Conservation (phyloP, 2,329 filamentous ascomycete species). For the Fusarium setosum region DNA sequence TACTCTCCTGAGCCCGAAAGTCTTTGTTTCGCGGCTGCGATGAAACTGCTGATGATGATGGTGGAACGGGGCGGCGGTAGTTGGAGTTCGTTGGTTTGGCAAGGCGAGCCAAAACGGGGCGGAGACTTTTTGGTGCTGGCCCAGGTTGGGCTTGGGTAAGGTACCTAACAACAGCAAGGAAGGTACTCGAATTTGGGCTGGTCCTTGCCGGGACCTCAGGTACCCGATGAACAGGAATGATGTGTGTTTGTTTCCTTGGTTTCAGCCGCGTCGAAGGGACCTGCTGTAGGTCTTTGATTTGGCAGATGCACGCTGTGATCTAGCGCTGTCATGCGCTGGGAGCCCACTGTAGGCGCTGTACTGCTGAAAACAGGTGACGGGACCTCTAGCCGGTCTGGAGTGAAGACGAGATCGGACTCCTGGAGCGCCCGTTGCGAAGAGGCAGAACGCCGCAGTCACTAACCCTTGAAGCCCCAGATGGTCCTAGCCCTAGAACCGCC, state of each 20-base stretch:
- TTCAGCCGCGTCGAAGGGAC: constrained; percentile 27
- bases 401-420: not conserved
- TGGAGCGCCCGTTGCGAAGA: not conserved
- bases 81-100: constrained; percentile 28
- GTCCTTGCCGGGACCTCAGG: constrained; percentile 14
- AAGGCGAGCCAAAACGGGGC: constrained; percentile 31
- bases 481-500: constrained; percentile 14
- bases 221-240: constrained; percentile 20
- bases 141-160: constrained; percentile 31
- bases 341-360: constrained; percentile 16
- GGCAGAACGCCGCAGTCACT: not conserved
- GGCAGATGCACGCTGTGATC: constrained; percentile 17
- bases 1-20: not conserved
- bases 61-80: constrained; percentile 17
- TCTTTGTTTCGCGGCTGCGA: constrained; percentile 18
- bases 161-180: constrained; percentile 31
- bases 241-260: constrained; percentile 33
- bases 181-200: constrained; percentile 18
- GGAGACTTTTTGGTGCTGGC: constrained; percentile 28
- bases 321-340: constrained; percentile 14
- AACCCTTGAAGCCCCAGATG: constrained; percentile 21
- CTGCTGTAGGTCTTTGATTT: constrained; percentile 7
- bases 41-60: constrained; percentile 19
- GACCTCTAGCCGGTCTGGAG: too few relatives aligned
- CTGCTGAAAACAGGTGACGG: too few relatives aligned